Evolutionary conservation across 805 yeast genomes (phyloP).

Genomic region (Komagataella kurtzmanii): DNA sequence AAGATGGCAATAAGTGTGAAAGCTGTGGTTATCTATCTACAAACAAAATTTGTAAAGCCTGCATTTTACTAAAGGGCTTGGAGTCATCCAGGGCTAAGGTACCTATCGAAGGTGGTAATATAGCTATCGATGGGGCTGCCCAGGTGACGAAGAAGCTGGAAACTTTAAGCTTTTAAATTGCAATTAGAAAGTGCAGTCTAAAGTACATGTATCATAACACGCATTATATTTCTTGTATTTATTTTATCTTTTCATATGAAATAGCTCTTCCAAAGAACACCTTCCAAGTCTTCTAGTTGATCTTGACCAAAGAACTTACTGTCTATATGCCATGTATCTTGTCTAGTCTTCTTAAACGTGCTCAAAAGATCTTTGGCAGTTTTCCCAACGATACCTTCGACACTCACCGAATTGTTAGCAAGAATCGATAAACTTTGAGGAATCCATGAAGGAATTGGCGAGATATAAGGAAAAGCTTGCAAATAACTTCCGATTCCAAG

Average conservation of each 20-base stretch:
- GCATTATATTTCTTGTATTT: not conserved
- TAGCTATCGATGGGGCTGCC: constrained; percentile 50
- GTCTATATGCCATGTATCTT: constrained; percentile 95
- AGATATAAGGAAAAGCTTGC: constrained; percentile 77
- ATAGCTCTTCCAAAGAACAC: constrained; percentile 86
- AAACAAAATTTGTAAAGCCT: constrained; percentile 85
- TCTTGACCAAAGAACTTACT: constrained; percentile 57
- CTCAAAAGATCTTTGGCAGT: constrained; percentile 74
- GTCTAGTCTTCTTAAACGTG: constrained; percentile 80
- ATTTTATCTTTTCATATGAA: constrained; percentile 37
- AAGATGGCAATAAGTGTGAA: constrained; percentile 67
- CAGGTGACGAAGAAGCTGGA: constrained; percentile 48
- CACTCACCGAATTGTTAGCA: constrained; percentile 58
- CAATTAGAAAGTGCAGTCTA: not conserved
- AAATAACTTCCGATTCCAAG: constrained; percentile 82
- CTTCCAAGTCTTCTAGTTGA: constrained; percentile 84
- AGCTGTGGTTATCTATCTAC: constrained; percentile 88
- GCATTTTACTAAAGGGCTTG: constrained; percentile 74
- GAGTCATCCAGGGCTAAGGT: constrained; percentile 64
- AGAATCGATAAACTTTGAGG: constrained; percentile 58
- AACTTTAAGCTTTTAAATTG: constrained; percentile 40
- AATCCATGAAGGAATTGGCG: constrained; percentile 89
- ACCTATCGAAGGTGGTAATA: constrained; percentile 33
- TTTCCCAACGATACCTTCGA: constrained; percentile 69
- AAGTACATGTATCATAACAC: not conserved